Evolutionary conservation across 2,329 filamentous ascomycete species (phyloP).

Genomic region (Bisporella sp.): DNA sequence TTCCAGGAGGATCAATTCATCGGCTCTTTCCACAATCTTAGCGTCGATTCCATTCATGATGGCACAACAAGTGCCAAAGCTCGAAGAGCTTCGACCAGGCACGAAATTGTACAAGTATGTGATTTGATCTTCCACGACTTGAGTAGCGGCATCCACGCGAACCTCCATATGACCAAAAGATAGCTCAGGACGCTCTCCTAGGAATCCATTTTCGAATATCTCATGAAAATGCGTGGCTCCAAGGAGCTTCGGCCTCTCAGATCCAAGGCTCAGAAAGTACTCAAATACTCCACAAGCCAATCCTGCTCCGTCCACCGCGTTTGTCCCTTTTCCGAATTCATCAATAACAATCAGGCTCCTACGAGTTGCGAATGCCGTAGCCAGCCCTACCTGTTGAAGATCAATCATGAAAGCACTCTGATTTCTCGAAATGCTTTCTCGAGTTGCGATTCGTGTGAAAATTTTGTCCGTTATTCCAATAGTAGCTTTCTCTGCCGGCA

Average conservation of each 20-base stretch:
- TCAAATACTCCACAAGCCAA: conserved; percentile 50
- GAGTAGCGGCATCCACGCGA: conserved; percentile 45
- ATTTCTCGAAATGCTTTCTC: conserved; percentile 51
- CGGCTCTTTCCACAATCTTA: conserved; percentile 67
- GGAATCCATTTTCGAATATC: conserved; percentile 59
- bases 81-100: conserved; percentile 65
- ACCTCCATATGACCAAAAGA: conserved; percentile 68
- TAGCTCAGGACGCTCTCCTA: conserved; percentile 44
- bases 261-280: conserved; percentile 43
- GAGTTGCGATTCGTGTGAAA: conserved; percentile 74
- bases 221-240: conserved; percentile 62
- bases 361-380: conserved; percentile 65
- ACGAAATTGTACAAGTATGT: conserved; percentile 68
- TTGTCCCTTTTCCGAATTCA: conserved; percentile 72
- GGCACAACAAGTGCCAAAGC: conserved; percentile 82
- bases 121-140: conserved; percentile 52
- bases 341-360: conserved; percentile 83
- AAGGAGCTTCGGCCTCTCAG: conserved; percentile 47
- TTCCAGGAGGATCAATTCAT: conserved; percentile 61
- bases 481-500: conserved; percentile 68
- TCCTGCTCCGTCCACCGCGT: conserved; percentile 49
- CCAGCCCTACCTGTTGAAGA: conserved; percentile 76
- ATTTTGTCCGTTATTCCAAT: conserved; percentile 93
- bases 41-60: conserved; percentile 75
- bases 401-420: conserved; percentile 69